Evolutionary conservation across 2,329 filamentous ascomycete genomes (phyloP), one percentile per base, ranked within the genome.

Genomic region (Aspergillus ustus): DNA sequence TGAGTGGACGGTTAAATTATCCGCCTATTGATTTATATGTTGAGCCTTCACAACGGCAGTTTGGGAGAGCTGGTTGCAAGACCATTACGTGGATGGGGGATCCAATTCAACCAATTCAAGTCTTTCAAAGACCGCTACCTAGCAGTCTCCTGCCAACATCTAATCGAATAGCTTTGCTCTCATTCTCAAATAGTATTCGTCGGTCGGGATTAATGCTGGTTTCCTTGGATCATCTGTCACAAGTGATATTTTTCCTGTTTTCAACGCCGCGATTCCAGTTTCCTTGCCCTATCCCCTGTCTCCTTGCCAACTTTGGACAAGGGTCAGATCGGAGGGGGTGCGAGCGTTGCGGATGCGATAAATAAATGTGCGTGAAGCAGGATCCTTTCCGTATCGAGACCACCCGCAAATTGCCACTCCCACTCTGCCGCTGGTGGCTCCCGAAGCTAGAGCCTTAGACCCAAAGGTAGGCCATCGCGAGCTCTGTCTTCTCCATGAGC

Each of bases 21-120:
- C 50, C 50, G 50, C 50, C 50, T 37, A 51, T 34, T 51, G 17
- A 25, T 31, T 52, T 17, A 37, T 52, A 52, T 52, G n/a, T 46
- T 40, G 34, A 40, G 34, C 13, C 13, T 40, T 40, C 34, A 40
- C 34, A 40, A 15, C 15, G 34, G 34, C 34, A 40, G 13, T 46
- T 9, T 22, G 17, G n/a, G 17, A 37, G 20, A 17, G 46, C 7
- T 49, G 46, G 13, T 48, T 25, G 13, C 13, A 28, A 22, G 20
- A 48, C 20, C 45, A 15, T 50, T 50, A 29, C 48, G 48, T 37
- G 29, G 17, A n/a, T n/a, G 50, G 31, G 49, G 28, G 40, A 44
- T 25, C n/a, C 34, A 40, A 40, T 40, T 40, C 34, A 40, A 40
- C 9, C 34, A 40, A 40, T 15, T 40, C 34, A 40, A 15, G 11